Percentiles rank a stretch among this genome's conserved stretches.
phyloP scores from a whole-genome alignment of 805 yeast genomes.

The Suhomyces sp. region DNA sequence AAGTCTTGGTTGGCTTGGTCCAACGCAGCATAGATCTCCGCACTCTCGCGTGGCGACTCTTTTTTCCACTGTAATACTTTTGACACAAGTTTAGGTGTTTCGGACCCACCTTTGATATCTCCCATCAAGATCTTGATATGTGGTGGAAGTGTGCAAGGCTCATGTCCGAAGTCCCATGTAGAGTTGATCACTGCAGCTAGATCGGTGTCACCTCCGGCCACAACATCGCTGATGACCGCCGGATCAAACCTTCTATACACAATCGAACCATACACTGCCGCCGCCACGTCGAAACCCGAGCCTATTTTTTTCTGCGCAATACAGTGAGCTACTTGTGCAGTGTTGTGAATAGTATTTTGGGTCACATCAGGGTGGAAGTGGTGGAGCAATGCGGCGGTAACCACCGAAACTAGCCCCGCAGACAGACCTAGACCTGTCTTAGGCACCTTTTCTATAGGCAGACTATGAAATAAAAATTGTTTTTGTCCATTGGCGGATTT shows the following conservation, averaged over 20 bases:
- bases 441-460: constrained; percentile 66
- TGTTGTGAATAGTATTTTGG: constrained; percentile 59
- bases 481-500: constrained; percentile 34
- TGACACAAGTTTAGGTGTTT: constrained; percentile 86
- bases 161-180: constrained; percentile 61
- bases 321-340: constrained; percentile 89
- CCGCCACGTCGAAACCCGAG: constrained; percentile 95
- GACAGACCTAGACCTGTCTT: constrained; percentile 97
- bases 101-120: constrained; percentile 88
- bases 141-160: constrained; percentile 61
- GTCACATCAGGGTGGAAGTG: constrained; percentile 28
- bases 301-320: constrained; percentile 94
- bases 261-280: constrained; percentile 90
- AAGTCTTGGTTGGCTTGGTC: constrained; percentile 57
- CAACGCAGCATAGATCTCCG: constrained; percentile 50
- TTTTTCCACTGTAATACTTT: constrained; percentile 71
- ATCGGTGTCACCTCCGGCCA: constrained; percentile 7
- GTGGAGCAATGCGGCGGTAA: constrained; percentile 66
- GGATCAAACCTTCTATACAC: constrained; percentile 76
- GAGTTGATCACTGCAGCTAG: constrained; percentile 39
- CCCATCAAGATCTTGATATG: constrained; percentile 81
- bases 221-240: constrained; percentile 38
- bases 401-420: constrained; percentile 84
- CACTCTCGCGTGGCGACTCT: constrained; percentile 48
- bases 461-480: constrained; percentile 57